Evolutionary conservation across 2,329 filamentous ascomycete species (phyloP), one percentile per base, ranked within the genome.

Genomic region (Paramyrothecium roridum): DNA sequence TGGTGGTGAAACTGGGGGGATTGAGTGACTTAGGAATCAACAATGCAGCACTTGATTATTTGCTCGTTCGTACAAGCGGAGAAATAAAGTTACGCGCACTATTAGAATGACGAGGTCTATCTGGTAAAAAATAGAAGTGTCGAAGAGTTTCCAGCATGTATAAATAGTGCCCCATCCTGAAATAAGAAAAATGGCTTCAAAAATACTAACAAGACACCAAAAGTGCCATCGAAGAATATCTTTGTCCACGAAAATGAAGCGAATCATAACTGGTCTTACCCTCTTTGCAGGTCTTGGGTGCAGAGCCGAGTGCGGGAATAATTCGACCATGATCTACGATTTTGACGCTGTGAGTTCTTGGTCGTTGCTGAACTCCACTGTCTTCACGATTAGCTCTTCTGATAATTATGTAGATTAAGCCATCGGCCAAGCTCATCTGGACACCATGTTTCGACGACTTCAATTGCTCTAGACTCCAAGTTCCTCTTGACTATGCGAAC

Each of bases 351-450:
- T 60, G 48, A 59, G 57, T 43, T 53, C 8, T 47, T 53, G n/a
- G 26, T 30, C 47, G 64, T 63, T 59, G 56, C 55, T 52, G 37
- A 57, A 53, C 56, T 22, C 50, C 16, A 19, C 43, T 46, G 20
- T 23, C 21, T 57, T 53, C 48, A n/a, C 17, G 19, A 48, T 57
- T 53, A 54, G 59, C 23, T 45, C 55, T 59, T 59, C 54, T 58
- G 33, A 62, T 53, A 40, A 52, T 43, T 47, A 49, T 58, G 20
- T 46, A 70, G 67, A 67, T 70, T 52, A 21, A 59, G 54, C 59
- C 67, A 56, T 69, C 66, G n/a, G 17, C 63, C 56, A 66, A 66
- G 48, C 63, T 70, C 48, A 63, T 59, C 1, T 70, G 68, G 68
- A 64, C 56, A 52, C 62, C 67, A 51, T 70, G 68, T 56, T 70